phyloP scores from a whole-genome alignment of 768 basidiomycete genomes.

The Amyloporia xantha region DNA sequence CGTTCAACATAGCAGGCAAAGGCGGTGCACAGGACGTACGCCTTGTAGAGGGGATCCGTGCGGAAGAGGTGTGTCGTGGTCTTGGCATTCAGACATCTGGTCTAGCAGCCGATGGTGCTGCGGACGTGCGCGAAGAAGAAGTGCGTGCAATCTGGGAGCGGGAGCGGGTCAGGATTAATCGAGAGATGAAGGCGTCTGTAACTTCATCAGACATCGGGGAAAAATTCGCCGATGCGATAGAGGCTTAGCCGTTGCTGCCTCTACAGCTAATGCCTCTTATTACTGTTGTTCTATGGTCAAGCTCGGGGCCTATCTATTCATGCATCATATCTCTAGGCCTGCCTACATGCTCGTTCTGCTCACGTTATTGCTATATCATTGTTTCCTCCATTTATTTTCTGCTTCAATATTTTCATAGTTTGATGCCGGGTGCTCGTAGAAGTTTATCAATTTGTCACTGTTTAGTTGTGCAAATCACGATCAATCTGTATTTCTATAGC shows the following conservation, averaged over 20 bases:
- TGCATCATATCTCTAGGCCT: neutral
- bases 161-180: slow-evolving; percentile 38
- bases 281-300: slow-evolving; percentile 1
- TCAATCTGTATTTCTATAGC: no score
- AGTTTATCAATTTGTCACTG: no score
- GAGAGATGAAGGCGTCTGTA: slow-evolving; percentile 34
- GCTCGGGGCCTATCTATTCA: neutral
- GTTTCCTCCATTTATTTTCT: no score
- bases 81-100: slow-evolving; percentile 40
- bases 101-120: slow-evolving; percentile 13
- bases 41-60: slow-evolving; percentile 55
- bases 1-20: slow-evolving; percentile 39
- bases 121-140: slow-evolving; percentile 44
- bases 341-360: no score
- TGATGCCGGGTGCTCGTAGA: no score
- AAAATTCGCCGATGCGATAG: slow-evolving; percentile 38
- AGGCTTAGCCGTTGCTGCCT: slow-evolving; percentile 30
- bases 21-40: slow-evolving; percentile 36
- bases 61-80: slow-evolving; percentile 66
- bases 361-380: no score
- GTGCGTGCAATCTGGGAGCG: slow-evolving; percentile 47
- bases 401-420: no score
- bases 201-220: slow-evolving; percentile 7
- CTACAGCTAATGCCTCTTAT: neutral
- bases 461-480: no score